Evolutionary conservation across 176 grass and related monocot species (phyloP).

Genomic region (Lolium multiflorum): DNA sequence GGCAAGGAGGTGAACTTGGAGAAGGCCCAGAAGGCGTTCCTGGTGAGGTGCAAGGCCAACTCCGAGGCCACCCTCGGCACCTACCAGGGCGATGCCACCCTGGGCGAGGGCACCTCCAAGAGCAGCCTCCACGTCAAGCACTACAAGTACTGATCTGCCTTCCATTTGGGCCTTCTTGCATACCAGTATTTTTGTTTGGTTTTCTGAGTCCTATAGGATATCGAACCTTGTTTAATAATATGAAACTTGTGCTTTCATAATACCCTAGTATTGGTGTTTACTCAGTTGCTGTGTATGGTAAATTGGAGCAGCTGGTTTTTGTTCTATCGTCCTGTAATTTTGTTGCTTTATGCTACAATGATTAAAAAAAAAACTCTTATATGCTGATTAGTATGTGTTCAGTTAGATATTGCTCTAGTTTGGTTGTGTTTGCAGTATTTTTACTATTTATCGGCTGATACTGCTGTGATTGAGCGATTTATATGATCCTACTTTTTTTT

Average conservation of each 20-base stretch:
- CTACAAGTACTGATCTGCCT: slow-evolving; percentile 84
- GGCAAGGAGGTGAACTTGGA: no score
- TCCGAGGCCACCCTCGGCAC: no score
- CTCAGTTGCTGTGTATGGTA: slow-evolving; percentile 16
- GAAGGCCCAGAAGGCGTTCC: no score
- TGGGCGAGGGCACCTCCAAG: slow-evolving; percentile 56
- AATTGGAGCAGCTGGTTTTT: slow-evolving; percentile 3
- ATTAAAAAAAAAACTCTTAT: slow-evolving; percentile 32
- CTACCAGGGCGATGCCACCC: no score
- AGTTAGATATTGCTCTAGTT: neutral
- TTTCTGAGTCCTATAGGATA: slow-evolving; percentile 26
- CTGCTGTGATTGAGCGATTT: no score
- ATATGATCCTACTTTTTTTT: no score
- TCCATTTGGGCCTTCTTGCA: neutral
- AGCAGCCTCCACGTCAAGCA: slow-evolving; percentile 96
- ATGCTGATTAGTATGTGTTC: neutral
- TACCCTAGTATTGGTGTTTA: slow-evolving; percentile 37
- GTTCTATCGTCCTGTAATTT: no score
- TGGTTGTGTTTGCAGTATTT: neutral
- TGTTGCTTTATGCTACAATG: neutral
- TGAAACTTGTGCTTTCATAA: slow-evolving; percentile 27
- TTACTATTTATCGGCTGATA: no score
- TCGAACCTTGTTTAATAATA: slow-evolving; percentile 45
- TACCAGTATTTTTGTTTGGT: slow-evolving; percentile 35
- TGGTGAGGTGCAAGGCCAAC: no score